Conservation (phyloP, 2,329 filamentous ascomycete genomes). For the Diaporthe citrichinensis region DNA sequence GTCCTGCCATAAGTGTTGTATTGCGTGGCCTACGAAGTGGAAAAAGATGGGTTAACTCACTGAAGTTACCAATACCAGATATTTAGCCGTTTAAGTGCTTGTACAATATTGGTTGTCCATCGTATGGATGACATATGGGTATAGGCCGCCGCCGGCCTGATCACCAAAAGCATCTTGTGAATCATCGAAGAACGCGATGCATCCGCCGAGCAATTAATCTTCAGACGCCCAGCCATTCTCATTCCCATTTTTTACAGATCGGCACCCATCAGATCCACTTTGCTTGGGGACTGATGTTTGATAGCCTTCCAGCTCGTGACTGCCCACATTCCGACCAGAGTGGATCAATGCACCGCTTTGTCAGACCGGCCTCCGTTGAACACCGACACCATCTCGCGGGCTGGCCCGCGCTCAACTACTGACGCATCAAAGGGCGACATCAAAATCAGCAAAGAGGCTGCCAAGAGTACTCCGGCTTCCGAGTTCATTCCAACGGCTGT, state of each 20-base stretch:
- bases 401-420: not conserved
- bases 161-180: not conserved
- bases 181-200: not conserved
- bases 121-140: not conserved
- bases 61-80: not conserved
- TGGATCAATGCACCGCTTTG: not conserved
- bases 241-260: not conserved
- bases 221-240: not conserved
- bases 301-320: not conserved
- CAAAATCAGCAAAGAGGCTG: not conserved
- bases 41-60: not conserved
- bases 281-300: no score
- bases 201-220: not conserved
- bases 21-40: not conserved
- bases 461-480: not conserved
- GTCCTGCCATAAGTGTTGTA: not conserved
- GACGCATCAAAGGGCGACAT: no score
- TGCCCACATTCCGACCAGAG: not conserved
- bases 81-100: not conserved
- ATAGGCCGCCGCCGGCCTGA: not conserved
- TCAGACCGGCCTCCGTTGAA: slow-evolving; percentile 1
- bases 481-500: not conserved
- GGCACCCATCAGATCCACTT: no score
- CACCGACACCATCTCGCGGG: not conserved
- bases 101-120: not conserved